Evolutionary conservation across 208 protist species (phyloP), one percentile per base, ranked within the genome.

Genomic region (Angomonas ambiguus): DNA sequence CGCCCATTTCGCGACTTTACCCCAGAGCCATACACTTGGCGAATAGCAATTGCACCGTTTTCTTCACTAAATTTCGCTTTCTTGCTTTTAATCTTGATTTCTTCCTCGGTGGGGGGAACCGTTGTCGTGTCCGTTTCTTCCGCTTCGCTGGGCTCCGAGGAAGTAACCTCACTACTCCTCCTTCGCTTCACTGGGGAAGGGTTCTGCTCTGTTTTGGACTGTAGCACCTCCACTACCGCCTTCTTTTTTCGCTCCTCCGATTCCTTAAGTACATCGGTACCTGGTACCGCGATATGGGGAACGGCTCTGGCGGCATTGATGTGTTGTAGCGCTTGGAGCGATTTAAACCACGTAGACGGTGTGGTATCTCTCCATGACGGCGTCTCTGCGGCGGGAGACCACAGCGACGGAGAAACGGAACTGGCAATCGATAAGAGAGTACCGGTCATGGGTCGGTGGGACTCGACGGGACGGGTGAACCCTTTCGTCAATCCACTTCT

Each of bases 381-480:
- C 20, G 35, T 27, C 0, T 34, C 53, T 3, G 45, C 28, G 25
- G 3, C n/a, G 48, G 20, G 61, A 1, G 56, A n/a, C 33, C 64
- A 45, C 27, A 35, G 64, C 5, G 38, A n/a, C 13, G 65, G 61
- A 8, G 24, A 55, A 41, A 67, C 49, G 62, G 35, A 20, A 58
- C 64, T 76, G 27, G 72, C 79, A 30, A 94, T 70, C 13, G 85
- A 92, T 0, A 85, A 83, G 30, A 91, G 76, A 20, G 85, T 82
- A 22, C 88, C 88, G 2, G 88, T 94, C 88, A 94, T 92, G 38
- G 88, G 76, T 0, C 79, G 77, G 65, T 92, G 72, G 31, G 88
- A 70, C 3, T 71, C 81, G 42, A 76, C 32, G 4, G 59, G 48
- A 31, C 72, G 71, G 2, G 27, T 28, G 3, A 42, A 16, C 1